Conservation (phyloP, 495 filamentous ascomycete species). For the Parmelia sp. region DNA sequence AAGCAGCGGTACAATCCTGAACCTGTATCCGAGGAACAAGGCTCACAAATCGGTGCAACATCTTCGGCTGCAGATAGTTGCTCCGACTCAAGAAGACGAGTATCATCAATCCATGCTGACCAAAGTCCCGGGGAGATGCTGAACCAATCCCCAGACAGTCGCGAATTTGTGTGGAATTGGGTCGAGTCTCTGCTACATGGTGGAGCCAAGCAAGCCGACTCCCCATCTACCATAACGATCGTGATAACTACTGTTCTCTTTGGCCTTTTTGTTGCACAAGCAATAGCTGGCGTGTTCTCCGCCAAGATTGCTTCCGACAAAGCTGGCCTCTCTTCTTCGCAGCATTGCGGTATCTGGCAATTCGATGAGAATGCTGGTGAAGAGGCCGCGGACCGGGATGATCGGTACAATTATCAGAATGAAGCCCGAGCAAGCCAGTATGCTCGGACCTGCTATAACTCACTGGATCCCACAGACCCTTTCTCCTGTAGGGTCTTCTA, state of each 20-base stretch:
- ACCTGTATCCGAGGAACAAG: not conserved
- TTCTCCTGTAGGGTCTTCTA: conserved; percentile 25
- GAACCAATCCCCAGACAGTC: not conserved
- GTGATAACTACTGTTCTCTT: conserved; percentile 2
- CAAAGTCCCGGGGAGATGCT: not conserved
- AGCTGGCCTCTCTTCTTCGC: conserved; percentile 17
- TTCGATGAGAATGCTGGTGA: conserved; percentile 18
- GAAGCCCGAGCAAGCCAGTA: conserved; percentile 25
- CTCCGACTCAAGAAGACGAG: not conserved
- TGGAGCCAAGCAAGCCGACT: not conserved
- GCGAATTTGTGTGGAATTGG: not conserved
- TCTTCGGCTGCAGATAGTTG: not conserved
- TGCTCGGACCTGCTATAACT: conserved; percentile 25
- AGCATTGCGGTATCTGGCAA: conserved; percentile 25
- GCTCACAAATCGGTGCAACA: not conserved
- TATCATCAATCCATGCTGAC: not conserved
- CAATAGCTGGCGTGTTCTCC: conserved; percentile 15
- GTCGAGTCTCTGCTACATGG: not conserved
- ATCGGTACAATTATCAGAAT: conserved; percentile 18
- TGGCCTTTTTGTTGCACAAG: conserved; percentile 11
- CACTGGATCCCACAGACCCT: not conserved
- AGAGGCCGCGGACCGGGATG: conserved; percentile 23
- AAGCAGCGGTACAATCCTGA: not conserved
- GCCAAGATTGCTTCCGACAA: conserved; percentile 20
- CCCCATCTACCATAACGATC: conserved; percentile 2